Evolutionary conservation across 352 stramenopile species (phyloP).

Genomic region (Pythium oligandrum): DNA sequence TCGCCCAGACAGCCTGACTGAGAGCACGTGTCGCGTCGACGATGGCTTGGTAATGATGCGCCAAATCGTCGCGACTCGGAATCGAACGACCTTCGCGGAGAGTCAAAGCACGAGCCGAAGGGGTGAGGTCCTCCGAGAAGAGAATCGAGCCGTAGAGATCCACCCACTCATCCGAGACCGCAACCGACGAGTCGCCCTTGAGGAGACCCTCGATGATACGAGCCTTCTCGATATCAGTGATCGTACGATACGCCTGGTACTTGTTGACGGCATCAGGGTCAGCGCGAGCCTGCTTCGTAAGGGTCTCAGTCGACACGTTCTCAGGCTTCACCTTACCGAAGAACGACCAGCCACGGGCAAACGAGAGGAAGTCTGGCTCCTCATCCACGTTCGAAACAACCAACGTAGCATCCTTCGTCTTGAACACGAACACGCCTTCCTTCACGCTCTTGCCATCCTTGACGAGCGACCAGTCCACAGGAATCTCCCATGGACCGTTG

Average conservation of each 20-base stretch:
- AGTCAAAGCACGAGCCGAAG: conserved; percentile 56
- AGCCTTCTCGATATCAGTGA: conserved; percentile 64
- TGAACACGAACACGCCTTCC: conserved; percentile 56
- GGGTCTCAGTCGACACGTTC: conserved; percentile 35
- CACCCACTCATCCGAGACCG: conserved; percentile 56
- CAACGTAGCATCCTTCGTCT: conserved; percentile 48
- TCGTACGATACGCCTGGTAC: conserved; percentile 66
- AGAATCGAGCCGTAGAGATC: conserved; percentile 62
- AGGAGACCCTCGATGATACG: conserved; percentile 61
- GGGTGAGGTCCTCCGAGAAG: conserved; percentile 61
- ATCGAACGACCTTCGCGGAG: conserved; percentile 55
- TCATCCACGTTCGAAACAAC: conserved; percentile 40
- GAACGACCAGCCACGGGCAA: conserved; percentile 74
- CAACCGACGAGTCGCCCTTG: conserved; percentile 35
- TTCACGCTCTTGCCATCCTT: conserved; percentile 59
- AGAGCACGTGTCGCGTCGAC: conserved; percentile 57
- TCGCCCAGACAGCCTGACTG: conserved; percentile 63
- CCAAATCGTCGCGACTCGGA: conserved; percentile 52
- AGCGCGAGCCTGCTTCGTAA: conserved; percentile 61
- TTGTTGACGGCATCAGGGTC: conserved; percentile 76
- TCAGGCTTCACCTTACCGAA: conserved; percentile 70
- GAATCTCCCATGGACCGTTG: conserved; percentile 75
- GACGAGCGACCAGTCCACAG: conserved; percentile 69
- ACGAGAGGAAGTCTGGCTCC: conserved; percentile 67
- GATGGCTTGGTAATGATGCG: conserved; percentile 62